A percentile compares a stretch with the other conserved stretches of the same genome.
phyloP scores from a whole-genome alignment of 2,329 filamentous ascomycete species.

The Elsinoe arachidis region DNA sequence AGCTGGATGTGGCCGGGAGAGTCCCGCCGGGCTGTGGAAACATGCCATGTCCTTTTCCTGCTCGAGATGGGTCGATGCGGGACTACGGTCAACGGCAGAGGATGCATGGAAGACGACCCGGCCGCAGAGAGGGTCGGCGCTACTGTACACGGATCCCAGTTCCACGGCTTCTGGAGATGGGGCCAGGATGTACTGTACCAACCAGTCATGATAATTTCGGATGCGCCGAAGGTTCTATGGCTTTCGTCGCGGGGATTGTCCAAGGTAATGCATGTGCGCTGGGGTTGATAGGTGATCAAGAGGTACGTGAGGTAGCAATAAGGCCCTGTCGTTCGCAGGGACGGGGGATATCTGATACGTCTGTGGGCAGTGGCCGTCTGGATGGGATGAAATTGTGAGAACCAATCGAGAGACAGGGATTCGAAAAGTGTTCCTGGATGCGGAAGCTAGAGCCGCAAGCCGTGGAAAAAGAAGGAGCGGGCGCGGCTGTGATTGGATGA shows the following conservation, averaged over 20 bases:
- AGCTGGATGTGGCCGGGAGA: not conserved
- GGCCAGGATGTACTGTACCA: slow-evolving; percentile 2
- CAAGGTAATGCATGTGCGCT: slow-evolving; percentile 4
- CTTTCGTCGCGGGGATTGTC: not conserved
- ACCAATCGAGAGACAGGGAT: not conserved
- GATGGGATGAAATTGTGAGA: slow-evolving; percentile 3
- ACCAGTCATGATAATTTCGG: slow-evolving; percentile 4
- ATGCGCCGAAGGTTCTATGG: not conserved
- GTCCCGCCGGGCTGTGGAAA: not conserved
- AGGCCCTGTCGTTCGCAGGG: not conserved
- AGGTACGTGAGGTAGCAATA: not conserved
- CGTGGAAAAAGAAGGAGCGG: not conserved
- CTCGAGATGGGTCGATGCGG: not conserved
- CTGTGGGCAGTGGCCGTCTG: not conserved
- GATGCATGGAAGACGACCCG: slow-evolving; percentile 6
- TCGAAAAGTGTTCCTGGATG: not conserved
- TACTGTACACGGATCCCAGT: not conserved
- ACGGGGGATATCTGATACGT: not conserved
- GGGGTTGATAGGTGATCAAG: slow-evolving; percentile 9
- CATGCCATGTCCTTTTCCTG: not conserved
- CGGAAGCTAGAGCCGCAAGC: not conserved
- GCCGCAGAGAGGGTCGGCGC: not conserved
- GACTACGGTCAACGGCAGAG: not conserved
- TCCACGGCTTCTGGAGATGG: not conserved
- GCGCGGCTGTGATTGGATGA: not conserved